Base-by-base conservation (phyloP, 768 basidiomycete genomes). In the Chalciporus chontae region DNA sequence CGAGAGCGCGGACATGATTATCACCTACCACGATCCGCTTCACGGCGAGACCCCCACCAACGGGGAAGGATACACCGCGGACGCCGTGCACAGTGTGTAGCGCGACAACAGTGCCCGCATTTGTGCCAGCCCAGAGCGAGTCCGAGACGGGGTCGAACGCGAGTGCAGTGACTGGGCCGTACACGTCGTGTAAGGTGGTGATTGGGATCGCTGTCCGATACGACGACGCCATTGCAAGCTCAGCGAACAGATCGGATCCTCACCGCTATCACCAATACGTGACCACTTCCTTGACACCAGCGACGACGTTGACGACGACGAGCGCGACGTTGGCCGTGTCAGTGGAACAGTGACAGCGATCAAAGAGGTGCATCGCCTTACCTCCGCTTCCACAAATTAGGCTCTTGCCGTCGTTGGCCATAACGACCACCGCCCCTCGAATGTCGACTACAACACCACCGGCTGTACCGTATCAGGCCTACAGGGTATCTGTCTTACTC, bases 141-240 rank as follows among this genome's bases (percentile, higher is more conserved):
- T 97, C 94, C 0, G 91, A 90, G 18, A 88, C 84, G 8, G 92
- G 87, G 69, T 99, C 95, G 65, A 98, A 94, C 0, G 85, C 80
- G 49, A 96, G 75, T 0, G 90, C 80, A 19, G 88, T 85, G 42
- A 88, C 75, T 36, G 21, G 85, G 77, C 58, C 80, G 78, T 24
- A 15, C 49, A 52, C 44, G 14, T 51, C 44, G 15, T 49, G 53
- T 14, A 58, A 24, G 0, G 55, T 39, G 3, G 38, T 14, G 44
- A 69, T 56, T 6, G 65, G 51, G 10, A 29, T 27, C 29, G 51
- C 43, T 40, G 53, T 14, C 17, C 57, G 59, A 43, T 68, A 68
- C 56, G 50, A 42, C 43, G 56, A 45, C 24, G 50, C 46, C 56
- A 56, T 58, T 17, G 34, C 48, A 37, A 40, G 32, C 34, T 18